These are phyloP conservation scores for Sporothrix sp. DNA, from an alignment of 2,329 filamentous ascomycete species.

Conservation along the genomic window DNA sequence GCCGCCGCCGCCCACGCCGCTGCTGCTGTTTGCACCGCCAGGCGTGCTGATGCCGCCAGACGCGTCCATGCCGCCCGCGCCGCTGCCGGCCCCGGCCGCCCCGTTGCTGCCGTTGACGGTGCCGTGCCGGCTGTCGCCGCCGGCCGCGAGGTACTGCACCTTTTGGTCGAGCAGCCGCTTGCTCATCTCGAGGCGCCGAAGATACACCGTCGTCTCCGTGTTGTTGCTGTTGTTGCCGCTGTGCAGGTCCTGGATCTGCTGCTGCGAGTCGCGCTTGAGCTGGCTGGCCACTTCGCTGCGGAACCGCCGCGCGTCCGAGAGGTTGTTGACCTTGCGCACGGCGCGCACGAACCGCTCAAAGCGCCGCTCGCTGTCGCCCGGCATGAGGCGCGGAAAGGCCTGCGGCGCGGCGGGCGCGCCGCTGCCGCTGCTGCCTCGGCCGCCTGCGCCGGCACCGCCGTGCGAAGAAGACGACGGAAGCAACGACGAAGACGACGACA, in stretches of 20 bases:
- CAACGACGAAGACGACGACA: not conserved
- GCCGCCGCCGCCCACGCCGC: conserved; percentile 4
- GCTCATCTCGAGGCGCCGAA: conserved; percentile 83
- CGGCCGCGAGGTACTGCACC: conserved; percentile 68
- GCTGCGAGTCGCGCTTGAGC: conserved; percentile 69
- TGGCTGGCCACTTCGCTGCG: conserved; percentile 89
- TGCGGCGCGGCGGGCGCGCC: not conserved
- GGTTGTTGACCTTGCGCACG: conserved; percentile 77
- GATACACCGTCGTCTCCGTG: conserved; percentile 65
- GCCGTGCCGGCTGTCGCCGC: conserved; percentile 40
- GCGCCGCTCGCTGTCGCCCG: conserved; percentile 77
- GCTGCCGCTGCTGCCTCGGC: too few relatives aligned
- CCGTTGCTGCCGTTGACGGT: conserved; percentile 4
- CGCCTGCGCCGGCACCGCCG: too few relatives aligned
- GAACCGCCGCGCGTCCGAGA: conserved; percentile 87
- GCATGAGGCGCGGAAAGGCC: conserved; percentile 68
- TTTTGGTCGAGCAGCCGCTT: conserved; percentile 84
- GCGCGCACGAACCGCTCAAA: conserved; percentile 92
- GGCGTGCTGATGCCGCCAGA: not conserved
- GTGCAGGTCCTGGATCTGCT: conserved; percentile 37
- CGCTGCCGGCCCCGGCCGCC: not conserved
- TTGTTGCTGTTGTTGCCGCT: conserved; percentile 1
- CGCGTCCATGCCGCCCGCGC: not conserved
- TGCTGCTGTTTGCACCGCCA: not conserved
- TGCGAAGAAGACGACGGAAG: too few relatives aligned